Evolutionary conservation across 2,329 filamentous ascomycete genomes (phyloP).

Genomic region (Beauveria medogensis): DNA sequence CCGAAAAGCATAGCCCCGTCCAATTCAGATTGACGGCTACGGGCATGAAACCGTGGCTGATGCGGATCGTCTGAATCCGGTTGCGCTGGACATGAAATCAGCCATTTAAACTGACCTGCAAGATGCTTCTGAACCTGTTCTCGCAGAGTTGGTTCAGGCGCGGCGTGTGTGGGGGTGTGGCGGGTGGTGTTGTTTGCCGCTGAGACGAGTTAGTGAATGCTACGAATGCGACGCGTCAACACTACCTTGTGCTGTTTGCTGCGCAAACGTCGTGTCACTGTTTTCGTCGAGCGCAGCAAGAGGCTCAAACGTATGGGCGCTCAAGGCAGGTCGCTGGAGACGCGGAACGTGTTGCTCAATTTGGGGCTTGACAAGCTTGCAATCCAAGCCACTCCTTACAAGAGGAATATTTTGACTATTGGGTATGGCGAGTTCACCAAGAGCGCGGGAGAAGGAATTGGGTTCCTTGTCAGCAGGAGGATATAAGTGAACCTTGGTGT

Average conservation of each 20-base stretch:
- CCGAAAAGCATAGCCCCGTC: slow-evolving; percentile 30
- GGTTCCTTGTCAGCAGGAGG: slow-evolving; percentile 6
- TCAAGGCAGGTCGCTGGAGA: slow-evolving; percentile 22
- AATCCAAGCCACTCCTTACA: slow-evolving; percentile 10
- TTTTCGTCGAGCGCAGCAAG: slow-evolving; percentile 9
- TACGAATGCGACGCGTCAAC: slow-evolving; percentile 14
- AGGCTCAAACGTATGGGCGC: slow-evolving; percentile 26
- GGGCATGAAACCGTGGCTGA: slow-evolving; percentile 12
- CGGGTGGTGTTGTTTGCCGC: background rate
- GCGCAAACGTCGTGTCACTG: background rate
- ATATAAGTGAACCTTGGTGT: slow-evolving; percentile 2
- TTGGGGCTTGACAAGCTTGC: slow-evolving; percentile 14
- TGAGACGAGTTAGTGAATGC: slow-evolving; percentile 1
- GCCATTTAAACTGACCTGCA: slow-evolving; percentile 43
- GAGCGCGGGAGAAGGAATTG: slow-evolving; percentile 10
- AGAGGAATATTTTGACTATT: slow-evolving; percentile 18
- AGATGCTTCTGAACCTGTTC: slow-evolving; percentile 34
- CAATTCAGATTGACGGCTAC: slow-evolving; percentile 19
- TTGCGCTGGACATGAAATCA: slow-evolving; percentile 32
- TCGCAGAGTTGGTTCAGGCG: slow-evolving; percentile 18
- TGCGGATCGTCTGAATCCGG: slow-evolving; percentile 17
- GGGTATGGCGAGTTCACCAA: slow-evolving; percentile 21
- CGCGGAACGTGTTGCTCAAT: slow-evolving; percentile 17
- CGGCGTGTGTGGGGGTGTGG: slow-evolving; percentile 16
- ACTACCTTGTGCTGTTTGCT: background rate